Conservation (phyloP, 768 basidiomycete genomes). For the Auricularia sp. region DNA sequence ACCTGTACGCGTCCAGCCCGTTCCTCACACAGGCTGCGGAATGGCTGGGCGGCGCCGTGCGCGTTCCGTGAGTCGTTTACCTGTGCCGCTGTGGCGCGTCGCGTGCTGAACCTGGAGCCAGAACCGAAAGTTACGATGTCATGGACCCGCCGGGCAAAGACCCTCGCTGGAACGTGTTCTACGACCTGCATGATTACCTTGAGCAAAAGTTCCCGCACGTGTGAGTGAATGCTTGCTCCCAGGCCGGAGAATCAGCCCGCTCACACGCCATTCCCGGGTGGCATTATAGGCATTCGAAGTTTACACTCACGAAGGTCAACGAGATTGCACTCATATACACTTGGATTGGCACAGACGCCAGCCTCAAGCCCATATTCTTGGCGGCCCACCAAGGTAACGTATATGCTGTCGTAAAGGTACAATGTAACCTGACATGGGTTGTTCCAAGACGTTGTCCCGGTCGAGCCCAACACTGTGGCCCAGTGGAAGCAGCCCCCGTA, state of each 20-base stretch:
- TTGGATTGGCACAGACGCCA: conserved; percentile 54
- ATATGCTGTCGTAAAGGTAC: not conserved
- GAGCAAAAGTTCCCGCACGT: conserved; percentile 49
- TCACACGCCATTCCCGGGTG: conserved; percentile 1
- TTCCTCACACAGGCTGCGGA: conserved; percentile 34
- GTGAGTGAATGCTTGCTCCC: conserved; percentile 23
- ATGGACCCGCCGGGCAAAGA: conserved; percentile 40
- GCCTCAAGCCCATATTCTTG: conserved; percentile 59
- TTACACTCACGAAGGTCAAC: conserved; percentile 61
- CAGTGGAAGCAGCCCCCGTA: conserved; percentile 55
- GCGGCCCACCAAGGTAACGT: conserved; percentile 54
- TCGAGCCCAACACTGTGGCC: conserved; percentile 41
- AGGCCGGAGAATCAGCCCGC: not conserved
- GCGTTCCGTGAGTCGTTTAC: conserved; percentile 19
- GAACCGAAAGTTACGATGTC: conserved; percentile 42
- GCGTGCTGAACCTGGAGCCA: conserved; percentile 13
- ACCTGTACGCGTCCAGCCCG: conserved; percentile 21
- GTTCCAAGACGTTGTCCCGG: conserved; percentile 55
- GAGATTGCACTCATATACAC: conserved; percentile 65
- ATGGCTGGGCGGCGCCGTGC: conserved; percentile 41
- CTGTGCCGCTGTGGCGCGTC: conserved; percentile 15
- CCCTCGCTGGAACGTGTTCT: conserved; percentile 45
- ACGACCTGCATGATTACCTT: conserved; percentile 46
- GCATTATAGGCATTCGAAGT: conserved; percentile 38
- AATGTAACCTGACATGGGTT: not conserved